Percentiles rank a stretch among this genome's conserved stretches.
phyloP scores from a whole-genome alignment of 768 basidiomycete species.

The Vararia minispora region DNA sequence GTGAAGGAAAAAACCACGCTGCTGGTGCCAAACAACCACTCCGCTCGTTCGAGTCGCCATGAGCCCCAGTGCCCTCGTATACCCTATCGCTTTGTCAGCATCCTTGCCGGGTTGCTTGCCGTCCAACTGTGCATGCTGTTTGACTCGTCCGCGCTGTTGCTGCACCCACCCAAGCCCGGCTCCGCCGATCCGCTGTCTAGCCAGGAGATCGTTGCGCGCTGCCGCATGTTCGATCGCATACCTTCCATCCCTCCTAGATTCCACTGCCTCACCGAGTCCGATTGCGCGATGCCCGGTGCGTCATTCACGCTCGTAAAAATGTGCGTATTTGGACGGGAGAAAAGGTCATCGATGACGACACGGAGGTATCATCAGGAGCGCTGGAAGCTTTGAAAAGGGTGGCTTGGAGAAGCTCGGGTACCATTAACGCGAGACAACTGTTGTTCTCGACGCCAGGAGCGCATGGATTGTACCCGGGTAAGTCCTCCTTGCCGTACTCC shows the following conservation, averaged over 20 bases:
- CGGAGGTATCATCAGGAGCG: conserved; percentile 50
- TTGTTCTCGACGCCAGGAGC: conserved; percentile 50
- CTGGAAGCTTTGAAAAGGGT: conserved; percentile 33
- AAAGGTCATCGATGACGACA: conserved; percentile 53
- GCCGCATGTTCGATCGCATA: conserved; percentile 28
- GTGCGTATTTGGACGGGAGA: conserved; percentile 79
- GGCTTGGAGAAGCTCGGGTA: conserved; percentile 14
- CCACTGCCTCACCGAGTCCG: conserved; percentile 39
- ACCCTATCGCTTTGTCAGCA: not conserved
- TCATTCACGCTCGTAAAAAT: conserved; percentile 56
- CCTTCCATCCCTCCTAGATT: conserved; percentile 38
- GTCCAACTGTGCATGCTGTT: conserved; percentile 9
- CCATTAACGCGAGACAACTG: conserved; percentile 27
- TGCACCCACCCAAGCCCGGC: too few relatives aligned
- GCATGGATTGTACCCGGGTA: conserved; percentile 75
- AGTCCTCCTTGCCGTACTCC: not conserved
- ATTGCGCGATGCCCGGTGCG: conserved; percentile 57
- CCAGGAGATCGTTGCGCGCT: too few relatives aligned
- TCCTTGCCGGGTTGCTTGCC: not conserved
- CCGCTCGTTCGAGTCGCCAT: too few relatives aligned
- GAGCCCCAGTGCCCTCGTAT: too few relatives aligned
- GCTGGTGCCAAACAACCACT: too few relatives aligned
- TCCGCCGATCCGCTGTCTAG: too few relatives aligned
- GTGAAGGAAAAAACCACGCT: too few relatives aligned
- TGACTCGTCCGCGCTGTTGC: too few relatives aligned